phyloP scores from a whole-genome alignment of 2,329 filamentous ascomycete species.

The Cordyceps cateniannulata region DNA sequence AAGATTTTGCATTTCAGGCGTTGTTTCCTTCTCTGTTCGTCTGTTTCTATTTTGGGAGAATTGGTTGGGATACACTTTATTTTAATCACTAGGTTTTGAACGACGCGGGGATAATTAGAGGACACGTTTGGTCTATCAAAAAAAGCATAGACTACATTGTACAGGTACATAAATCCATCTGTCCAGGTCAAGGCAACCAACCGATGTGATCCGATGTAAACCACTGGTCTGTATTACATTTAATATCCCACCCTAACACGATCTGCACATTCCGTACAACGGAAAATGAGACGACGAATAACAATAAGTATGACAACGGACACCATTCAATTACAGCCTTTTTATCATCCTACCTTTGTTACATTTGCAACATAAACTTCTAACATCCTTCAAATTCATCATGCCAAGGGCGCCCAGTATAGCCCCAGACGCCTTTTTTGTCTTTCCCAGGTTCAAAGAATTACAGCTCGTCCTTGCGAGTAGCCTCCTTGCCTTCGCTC shows the following conservation, averaged over 20 bases:
- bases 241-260: not conserved
- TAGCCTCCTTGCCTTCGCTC: constrained; percentile 56
- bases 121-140: not conserved
- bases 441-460: not conserved
- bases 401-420: not conserved
- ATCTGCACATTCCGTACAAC: not conserved
- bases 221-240: not conserved
- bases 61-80: not conserved
- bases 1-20: constrained; percentile 2
- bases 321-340: constrained; percentile 3
- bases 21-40: not conserved
- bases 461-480: constrained; percentile 34
- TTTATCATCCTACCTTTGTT: not conserved
- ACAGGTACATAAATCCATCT: not conserved
- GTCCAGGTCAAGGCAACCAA: too few relatives aligned
- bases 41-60: not conserved
- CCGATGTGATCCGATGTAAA: too few relatives aligned
- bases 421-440: not conserved
- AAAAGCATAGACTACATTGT: not conserved
- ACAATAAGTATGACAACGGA: not conserved
- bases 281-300: not conserved
- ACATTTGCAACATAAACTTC: not conserved
- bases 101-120: not conserved
- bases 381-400: not conserved
- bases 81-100: not conserved